These are phyloP conservation scores for Pelargonium nanum DNA, from an alignment of 345 rosid genomes.

Conservation along the genomic window DNA sequence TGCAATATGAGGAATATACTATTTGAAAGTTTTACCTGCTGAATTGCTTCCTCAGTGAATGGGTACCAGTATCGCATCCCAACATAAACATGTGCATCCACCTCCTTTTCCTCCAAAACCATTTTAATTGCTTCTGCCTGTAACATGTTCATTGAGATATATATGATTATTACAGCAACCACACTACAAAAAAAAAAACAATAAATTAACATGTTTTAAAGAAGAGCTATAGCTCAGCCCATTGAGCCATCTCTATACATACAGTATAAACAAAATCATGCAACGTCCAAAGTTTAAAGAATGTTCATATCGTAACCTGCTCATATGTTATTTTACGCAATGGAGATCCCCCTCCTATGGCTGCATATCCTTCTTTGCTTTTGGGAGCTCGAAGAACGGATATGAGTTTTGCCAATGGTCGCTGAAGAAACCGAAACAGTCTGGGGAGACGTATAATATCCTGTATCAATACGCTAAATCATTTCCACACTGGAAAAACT, in stretches of 20 bases:
- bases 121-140: constrained; percentile 61
- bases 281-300: neutral
- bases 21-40: constrained; percentile 39
- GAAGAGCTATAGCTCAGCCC: neutral
- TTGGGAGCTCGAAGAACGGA: constrained; percentile 80
- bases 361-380: constrained; percentile 94
- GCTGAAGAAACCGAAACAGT: constrained; percentile 70
- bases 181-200: too few species aligned
- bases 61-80: constrained; percentile 95
- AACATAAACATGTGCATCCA: constrained; percentile 56
- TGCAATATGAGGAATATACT: neutral
- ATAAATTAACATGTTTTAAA: neutral
- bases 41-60: constrained; percentile 84
- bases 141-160: constrained; percentile 8
- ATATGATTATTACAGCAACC: neutral
- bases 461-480: constrained; percentile 21
- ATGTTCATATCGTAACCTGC: constrained; percentile 30
- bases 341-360: constrained; percentile 95
- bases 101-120: constrained; percentile 54
- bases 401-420: constrained; percentile 65
- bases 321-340: constrained; percentile 76
- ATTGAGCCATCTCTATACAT: too few species aligned
- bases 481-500: neutral
- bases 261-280: too few species aligned
- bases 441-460: constrained; percentile 89